Percentiles rank a stretch among this genome's conserved stretches.
These are phyloP conservation scores for Daldinia loculata DNA, from an alignment of 495 filamentous ascomycete genomes.

Conservation along the genomic window DNA sequence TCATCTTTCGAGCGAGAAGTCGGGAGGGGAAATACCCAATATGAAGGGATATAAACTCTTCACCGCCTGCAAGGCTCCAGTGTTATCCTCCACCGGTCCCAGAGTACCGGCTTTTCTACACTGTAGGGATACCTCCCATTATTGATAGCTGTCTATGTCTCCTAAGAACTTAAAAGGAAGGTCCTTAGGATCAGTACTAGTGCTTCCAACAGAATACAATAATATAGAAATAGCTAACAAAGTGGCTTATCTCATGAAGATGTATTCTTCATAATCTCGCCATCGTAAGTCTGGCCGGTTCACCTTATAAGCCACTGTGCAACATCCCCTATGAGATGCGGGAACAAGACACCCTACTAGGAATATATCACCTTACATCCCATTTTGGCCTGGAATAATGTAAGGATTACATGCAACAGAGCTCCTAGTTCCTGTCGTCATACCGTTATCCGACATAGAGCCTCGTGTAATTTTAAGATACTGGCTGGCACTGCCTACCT, in stretches of 20 bases:
- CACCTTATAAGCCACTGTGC: conserved; percentile 10
- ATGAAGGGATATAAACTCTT: background rate
- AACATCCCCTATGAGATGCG: background rate
- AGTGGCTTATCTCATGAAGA: background rate
- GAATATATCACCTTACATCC: conserved; percentile 6
- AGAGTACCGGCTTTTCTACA: background rate
- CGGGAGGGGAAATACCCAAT: background rate
- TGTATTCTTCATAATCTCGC: background rate
- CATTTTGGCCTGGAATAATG: conserved; percentile 2
- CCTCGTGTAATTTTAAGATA: conserved; percentile 6
- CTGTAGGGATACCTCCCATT: conserved; percentile 1
- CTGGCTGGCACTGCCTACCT: background rate
- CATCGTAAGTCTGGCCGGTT: background rate
- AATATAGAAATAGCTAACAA: background rate
- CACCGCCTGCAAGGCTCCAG: conserved; percentile 6
- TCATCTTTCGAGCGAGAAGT: background rate
- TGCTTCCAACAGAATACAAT: background rate
- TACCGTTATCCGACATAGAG: conserved; percentile 1
- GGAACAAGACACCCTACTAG: conserved; percentile 4
- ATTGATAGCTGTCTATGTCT: background rate
- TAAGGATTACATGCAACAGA: conserved; percentile 1
- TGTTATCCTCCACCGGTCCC: background rate
- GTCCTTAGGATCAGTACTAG: background rate
- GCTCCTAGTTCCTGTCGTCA: conserved; percentile 1
- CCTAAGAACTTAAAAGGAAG: background rate